phyloP scores from a whole-genome alignment of 768 basidiomycete species.

The Podaxis mareebaensis region DNA sequence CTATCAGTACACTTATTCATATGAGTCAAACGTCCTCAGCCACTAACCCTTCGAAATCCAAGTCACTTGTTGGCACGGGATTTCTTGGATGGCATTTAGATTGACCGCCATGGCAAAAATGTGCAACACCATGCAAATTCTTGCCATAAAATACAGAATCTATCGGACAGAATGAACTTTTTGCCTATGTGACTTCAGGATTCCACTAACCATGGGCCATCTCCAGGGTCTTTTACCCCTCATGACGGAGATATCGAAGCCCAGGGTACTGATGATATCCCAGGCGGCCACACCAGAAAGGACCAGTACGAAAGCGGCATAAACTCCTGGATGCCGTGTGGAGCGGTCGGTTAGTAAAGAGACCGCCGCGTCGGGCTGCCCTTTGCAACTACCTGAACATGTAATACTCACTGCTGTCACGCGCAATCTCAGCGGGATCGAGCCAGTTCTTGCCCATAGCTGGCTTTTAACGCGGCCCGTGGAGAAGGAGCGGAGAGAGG shows the following conservation, averaged over 20 bases:
- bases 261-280: conserved; percentile 30
- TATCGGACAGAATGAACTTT: conserved; percentile 13
- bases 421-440: conserved; percentile 28
- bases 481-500: background rate
- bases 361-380: background rate
- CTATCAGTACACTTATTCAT: background rate
- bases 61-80: conserved; percentile 32
- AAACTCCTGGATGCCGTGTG: conserved; percentile 24
- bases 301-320: conserved; percentile 31
- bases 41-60: conserved; percentile 34
- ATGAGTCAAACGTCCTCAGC: background rate
- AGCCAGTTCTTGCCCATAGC: conserved; percentile 29
- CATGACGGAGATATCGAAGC: conserved; percentile 34
- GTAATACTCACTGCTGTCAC: conserved; percentile 27
- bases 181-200: background rate
- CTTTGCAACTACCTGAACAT: background rate
- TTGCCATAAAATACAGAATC: conserved; percentile 32
- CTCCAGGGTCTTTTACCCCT: conserved; percentile 29
- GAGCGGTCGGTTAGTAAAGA: background rate
- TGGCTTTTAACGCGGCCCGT: conserved; percentile 11
- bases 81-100: conserved; percentile 32
- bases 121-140: conserved; percentile 35
- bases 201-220: conserved; percentile 33
- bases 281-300: conserved; percentile 34
- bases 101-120: conserved; percentile 34